Percentiles rank a stretch among this genome's conserved stretches.
phyloP scores from a whole-genome alignment of 495 filamentous ascomycete genomes.

The Lineolata rhizophorae region DNA sequence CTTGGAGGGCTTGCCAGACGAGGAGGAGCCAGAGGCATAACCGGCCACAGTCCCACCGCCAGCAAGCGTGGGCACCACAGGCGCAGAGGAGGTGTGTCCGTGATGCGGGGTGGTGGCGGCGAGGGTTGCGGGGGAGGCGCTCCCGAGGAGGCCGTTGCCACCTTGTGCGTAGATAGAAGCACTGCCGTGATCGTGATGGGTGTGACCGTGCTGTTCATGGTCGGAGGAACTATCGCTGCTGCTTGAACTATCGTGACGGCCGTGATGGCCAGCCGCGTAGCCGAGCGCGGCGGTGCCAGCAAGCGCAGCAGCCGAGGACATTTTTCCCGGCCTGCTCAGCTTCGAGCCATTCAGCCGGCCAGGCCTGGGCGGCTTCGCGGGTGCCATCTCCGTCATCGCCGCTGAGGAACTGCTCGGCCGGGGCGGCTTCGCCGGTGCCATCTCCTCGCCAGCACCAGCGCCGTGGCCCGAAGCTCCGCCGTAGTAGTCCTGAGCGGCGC shows the following conservation, averaged over 20 bases:
- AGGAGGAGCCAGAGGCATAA: too few relatives aligned
- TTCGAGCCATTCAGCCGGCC: conserved; percentile 2
- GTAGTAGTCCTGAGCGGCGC: conserved; percentile 21
- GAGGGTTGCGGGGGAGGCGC: too few relatives aligned
- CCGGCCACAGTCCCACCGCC: too few relatives aligned
- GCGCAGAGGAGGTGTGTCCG: background rate
- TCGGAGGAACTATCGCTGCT: background rate
- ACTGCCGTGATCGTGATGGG: too few relatives aligned
- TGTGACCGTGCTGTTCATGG: conserved; percentile 6
- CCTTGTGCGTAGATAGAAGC: too few relatives aligned
- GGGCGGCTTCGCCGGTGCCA: conserved; percentile 1
- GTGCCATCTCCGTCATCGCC: conserved; percentile 1
- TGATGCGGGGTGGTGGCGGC: conserved; percentile 1
- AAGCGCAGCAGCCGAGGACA: conserved; percentile 7
- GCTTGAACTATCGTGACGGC: conserved; percentile 1
- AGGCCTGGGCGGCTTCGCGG: conserved; percentile 3
- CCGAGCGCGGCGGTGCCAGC: conserved; percentile 13
- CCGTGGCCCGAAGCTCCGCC: conserved; percentile 1
- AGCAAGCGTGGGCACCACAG: conserved; percentile 2
- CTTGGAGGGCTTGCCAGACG: conserved; percentile 4
- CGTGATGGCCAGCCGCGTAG: conserved; percentile 10
- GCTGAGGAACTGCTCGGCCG: background rate
- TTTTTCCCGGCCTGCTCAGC: conserved; percentile 3
- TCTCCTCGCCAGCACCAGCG: background rate
- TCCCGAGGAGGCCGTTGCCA: too few relatives aligned